Conservation (phyloP, 2,329 filamentous ascomycete species). For the Colletotrichum trifolii region DNA sequence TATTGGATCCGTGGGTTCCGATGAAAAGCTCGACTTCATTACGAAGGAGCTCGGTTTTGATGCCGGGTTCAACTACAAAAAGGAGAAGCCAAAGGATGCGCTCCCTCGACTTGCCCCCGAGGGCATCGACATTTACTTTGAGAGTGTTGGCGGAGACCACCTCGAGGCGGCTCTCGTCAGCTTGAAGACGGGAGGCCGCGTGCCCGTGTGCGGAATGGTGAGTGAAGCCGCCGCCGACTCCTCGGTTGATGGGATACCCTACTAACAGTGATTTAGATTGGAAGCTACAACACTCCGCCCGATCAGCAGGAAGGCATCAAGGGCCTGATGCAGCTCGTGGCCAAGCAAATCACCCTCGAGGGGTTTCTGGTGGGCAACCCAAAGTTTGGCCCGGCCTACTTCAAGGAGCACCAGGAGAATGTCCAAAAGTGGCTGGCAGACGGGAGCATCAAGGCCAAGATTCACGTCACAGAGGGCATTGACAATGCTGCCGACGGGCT, state of each 20-base stretch:
- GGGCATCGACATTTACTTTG: constrained; percentile 78
- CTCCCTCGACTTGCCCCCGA: constrained; percentile 78
- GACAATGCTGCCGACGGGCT: constrained; percentile 80
- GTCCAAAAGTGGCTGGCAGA: constrained; percentile 83
- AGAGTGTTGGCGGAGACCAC: constrained; percentile 65
- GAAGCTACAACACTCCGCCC: constrained; percentile 74
- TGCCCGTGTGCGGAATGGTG: constrained; percentile 75
- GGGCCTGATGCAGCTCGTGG: constrained; percentile 72
- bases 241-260: not conserved
- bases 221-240: constrained; percentile 38
- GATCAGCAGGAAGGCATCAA: constrained; percentile 72
- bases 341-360: constrained; percentile 75
- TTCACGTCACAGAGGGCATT: constrained; percentile 78
- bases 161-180: constrained; percentile 57
- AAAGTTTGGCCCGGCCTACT: constrained; percentile 72
- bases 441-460: constrained; percentile 77
- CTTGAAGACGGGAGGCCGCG: constrained; percentile 72
- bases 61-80: constrained; percentile 88
- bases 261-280: constrained; percentile 57
- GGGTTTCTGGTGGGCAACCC: constrained; percentile 85
- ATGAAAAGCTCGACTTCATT: constrained; percentile 80
- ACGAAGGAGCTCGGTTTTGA: constrained; percentile 63
- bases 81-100: constrained; percentile 75
- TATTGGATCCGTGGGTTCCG: constrained; percentile 83
- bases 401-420: constrained; percentile 78